A percentile compares a stretch with the other conserved stretches of the same genome.
These are phyloP conservation scores for Ustilago esculenta DNA, from an alignment of 1,284 basidiomycete species.

Conservation along the genomic window DNA sequence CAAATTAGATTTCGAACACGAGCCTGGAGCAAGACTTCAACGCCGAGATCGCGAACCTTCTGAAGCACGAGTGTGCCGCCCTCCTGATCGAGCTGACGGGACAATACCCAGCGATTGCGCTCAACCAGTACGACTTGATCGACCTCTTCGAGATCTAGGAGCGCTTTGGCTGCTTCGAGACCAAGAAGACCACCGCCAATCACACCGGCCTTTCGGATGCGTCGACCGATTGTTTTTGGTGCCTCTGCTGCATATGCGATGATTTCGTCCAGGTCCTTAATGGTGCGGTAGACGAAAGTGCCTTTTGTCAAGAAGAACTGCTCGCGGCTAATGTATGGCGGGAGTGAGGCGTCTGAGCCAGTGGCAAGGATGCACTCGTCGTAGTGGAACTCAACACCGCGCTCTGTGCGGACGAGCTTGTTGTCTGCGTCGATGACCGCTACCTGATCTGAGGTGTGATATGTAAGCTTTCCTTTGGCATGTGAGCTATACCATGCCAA, in stretches of 20 bases:
- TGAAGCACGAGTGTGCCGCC: constrained; percentile 77
- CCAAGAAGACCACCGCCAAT: constrained; percentile 80
- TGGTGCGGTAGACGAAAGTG: constrained; percentile 79
- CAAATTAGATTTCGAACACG: constrained; percentile 68
- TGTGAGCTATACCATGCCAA: constrained; percentile 72
- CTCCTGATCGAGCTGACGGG: constrained; percentile 77
- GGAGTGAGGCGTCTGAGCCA: constrained; percentile 77
- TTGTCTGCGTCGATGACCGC: constrained; percentile 70
- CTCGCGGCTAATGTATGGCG: constrained; percentile 72
- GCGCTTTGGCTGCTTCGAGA: constrained; percentile 79
- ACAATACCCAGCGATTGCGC: constrained; percentile 74
- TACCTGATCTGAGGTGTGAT: constrained; percentile 68
- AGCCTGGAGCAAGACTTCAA: constrained; percentile 73
- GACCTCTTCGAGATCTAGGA: constrained; percentile 73
- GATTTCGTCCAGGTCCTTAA: constrained; percentile 67
- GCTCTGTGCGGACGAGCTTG: constrained; percentile 71
- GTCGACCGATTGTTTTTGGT: constrained; percentile 37
- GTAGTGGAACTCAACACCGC: constrained; percentile 72
- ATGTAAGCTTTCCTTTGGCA: constrained; percentile 60
- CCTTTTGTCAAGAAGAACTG: constrained; percentile 70
- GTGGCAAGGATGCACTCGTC: constrained; percentile 74
- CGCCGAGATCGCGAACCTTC: constrained; percentile 76
- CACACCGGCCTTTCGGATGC: constrained; percentile 70
- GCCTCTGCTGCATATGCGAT: constrained; percentile 49
- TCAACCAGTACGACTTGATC: constrained; percentile 73